Base-by-base conservation (phyloP, 192 early-diverging fungal species). In the Diversispora eburnea region DNA sequence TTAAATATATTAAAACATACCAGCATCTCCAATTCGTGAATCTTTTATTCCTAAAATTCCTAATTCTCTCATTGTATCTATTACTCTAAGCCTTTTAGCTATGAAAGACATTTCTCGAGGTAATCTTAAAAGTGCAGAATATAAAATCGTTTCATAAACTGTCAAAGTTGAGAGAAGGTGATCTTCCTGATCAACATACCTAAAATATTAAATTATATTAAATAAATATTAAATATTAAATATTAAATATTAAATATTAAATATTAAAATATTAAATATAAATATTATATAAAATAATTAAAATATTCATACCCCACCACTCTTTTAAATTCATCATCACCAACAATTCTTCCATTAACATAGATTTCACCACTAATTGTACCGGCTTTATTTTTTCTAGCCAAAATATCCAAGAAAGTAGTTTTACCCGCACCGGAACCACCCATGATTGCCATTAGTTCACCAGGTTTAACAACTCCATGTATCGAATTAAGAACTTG, bases 151-250 rank as follows among this genome's bases (percentile, higher is more conserved):
- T 75, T 98, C 95, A 67, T 90, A 87, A 8, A 98, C 95, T 1
- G 95, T 98, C 74, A 94, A 78, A 42, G 94, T 95, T 9, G 87
- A 84, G 83, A 92, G 90, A 59, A 95, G 78, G 20, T 88, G 88
- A 80, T 96, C 95, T 74, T 97, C 95, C 68, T 97, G 95, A 81
- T 95, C 94, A 5, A 95, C 93, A 80, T 91, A 95, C 22, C 92
- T 80, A 59, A 77, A 20, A 47, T n/a, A 43, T 25, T 7, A 42
- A 10, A 17, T 56, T 17, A 70, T 41, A 70, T 15, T 10, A 70
- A n/a, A 43, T 39, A 33, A 4, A 25, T 56, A 33, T 33, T 70
- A 52, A 22, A 57, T n/a, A 5, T 39, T 33, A 70, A 70, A 19
- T 66, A 56, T 2, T 56, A 55, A 69, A 33, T 33, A 33, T 33